phyloP scores from a whole-genome alignment of 1,284 basidiomycete species.

The Singerocomus inundabilis region DNA sequence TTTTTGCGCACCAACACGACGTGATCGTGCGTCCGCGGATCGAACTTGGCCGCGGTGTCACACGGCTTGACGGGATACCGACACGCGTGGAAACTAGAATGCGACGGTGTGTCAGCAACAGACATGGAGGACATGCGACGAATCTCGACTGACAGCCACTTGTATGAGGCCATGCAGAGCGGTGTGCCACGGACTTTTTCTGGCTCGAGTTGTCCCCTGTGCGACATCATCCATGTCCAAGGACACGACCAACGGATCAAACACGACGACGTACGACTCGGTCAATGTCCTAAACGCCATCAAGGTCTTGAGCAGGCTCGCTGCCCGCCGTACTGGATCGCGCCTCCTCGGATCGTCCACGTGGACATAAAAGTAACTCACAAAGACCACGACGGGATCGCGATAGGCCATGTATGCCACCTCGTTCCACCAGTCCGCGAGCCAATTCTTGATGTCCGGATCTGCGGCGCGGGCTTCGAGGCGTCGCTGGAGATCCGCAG shows the following conservation, averaged over 20 bases:
- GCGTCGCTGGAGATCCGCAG: conserved; percentile 77
- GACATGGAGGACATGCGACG: no score
- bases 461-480: conserved; percentile 72
- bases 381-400: conserved; percentile 90
- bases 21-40: conserved; percentile 77
- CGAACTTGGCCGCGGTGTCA: conserved; percentile 85
- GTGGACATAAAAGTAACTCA: conserved; percentile 96
- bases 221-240: not conserved
- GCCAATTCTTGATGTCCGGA: conserved; percentile 74
- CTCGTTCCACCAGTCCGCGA: conserved; percentile 98
- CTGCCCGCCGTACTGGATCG: conserved; percentile 68
- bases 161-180: conserved; percentile 94
- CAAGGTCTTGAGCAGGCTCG: conserved; percentile 79
- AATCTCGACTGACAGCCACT: conserved; percentile 73
- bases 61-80: conserved; percentile 83
- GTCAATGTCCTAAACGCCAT: conserved; percentile 80
- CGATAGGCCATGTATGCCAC: conserved; percentile 83
- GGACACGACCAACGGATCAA: no score
- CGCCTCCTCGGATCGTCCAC: conserved; percentile 61
- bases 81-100: conserved; percentile 80
- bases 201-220: conserved; percentile 80
- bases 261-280: conserved; percentile 59
- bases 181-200: conserved; percentile 84
- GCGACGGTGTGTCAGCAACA: no score
- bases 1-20: conserved; percentile 91